These are phyloP conservation scores for Xylaria sp. DNA, from an alignment of 2,329 filamentous ascomycete genomes.

Conservation along the genomic window DNA sequence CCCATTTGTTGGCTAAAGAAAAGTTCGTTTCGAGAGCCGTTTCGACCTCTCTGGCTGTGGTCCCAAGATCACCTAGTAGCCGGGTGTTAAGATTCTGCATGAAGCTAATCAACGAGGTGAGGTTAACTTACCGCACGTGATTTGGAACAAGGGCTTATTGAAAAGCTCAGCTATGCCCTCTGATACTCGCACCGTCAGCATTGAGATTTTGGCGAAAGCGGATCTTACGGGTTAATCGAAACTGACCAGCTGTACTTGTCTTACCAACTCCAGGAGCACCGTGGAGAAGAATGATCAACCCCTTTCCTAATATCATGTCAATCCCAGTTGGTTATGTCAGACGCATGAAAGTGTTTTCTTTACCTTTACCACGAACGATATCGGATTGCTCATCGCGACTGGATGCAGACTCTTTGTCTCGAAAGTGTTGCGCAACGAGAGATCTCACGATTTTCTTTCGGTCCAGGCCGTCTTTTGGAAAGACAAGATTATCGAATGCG, in stretches of 20 bases:
- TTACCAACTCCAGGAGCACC: slow-evolving; percentile 30
- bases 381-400: background rate
- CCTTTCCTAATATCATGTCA: slow-evolving; percentile 18
- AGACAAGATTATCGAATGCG: background rate
- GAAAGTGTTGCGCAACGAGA: background rate
- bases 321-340: background rate
- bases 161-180: background rate
- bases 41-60: background rate
- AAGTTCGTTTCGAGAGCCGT: background rate
- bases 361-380: background rate
- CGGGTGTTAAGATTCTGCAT: too few relatives aligned
- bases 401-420: background rate
- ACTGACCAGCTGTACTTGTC: slow-evolving; percentile 27
- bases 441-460: background rate
- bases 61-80: background rate
- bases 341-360: background rate
- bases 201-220: background rate
- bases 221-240: slow-evolving; percentile 21
- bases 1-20: slow-evolving; percentile 13
- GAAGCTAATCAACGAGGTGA: too few relatives aligned
- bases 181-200: background rate
- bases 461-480: background rate
- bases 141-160: background rate
- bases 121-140: too few relatives aligned
- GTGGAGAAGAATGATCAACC: slow-evolving; percentile 38